These are phyloP conservation scores for Stramenopiles sp. DNA, from an alignment of 352 stramenopile species.

Conservation along the genomic window DNA sequence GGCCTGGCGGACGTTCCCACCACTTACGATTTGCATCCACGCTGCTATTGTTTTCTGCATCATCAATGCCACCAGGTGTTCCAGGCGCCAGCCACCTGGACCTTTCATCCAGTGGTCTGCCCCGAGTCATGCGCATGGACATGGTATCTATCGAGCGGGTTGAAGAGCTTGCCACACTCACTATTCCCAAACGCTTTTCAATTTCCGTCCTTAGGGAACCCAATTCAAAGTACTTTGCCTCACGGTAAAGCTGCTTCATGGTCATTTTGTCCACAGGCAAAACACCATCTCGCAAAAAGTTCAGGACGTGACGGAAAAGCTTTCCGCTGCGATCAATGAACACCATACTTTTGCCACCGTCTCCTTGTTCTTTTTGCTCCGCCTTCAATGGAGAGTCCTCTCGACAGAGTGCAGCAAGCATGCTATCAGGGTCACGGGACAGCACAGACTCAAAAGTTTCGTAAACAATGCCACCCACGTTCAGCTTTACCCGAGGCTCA, in stretches of 20 bases:
- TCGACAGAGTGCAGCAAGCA: conserved; percentile 29
- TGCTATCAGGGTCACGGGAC: conserved; percentile 23
- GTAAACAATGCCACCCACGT: conserved; percentile 34
- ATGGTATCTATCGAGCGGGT: neutral
- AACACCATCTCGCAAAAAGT: conserved; percentile 32
- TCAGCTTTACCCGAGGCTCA: conserved; percentile 24
- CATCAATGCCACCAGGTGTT: neutral
- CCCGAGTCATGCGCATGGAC: neutral
- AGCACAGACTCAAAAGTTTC: conserved; percentile 28
- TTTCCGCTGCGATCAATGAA: conserved; percentile 35
- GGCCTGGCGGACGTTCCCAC: neutral
- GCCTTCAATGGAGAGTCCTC: conserved; percentile 21
- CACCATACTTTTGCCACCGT: conserved; percentile 19
- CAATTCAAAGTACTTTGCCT: conserved; percentile 26
- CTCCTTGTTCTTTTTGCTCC: conserved; percentile 4
- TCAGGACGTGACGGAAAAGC: conserved; percentile 31
- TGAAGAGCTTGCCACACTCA: neutral
- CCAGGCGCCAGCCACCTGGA: neutral
- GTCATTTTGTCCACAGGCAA: conserved; percentile 22
- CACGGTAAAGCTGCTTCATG: conserved; percentile 21
- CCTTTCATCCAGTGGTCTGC: neutral
- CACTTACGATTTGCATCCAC: neutral
- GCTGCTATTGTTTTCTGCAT: neutral
- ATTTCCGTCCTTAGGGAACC: conserved; percentile 25
- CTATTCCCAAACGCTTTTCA: conserved; percentile 19